Percentiles rank a stretch among this genome's conserved stretches.
Evolutionary conservation across 805 yeast genomes (phyloP).

Genomic region (Trichomonascus vanleenenianus): DNA sequence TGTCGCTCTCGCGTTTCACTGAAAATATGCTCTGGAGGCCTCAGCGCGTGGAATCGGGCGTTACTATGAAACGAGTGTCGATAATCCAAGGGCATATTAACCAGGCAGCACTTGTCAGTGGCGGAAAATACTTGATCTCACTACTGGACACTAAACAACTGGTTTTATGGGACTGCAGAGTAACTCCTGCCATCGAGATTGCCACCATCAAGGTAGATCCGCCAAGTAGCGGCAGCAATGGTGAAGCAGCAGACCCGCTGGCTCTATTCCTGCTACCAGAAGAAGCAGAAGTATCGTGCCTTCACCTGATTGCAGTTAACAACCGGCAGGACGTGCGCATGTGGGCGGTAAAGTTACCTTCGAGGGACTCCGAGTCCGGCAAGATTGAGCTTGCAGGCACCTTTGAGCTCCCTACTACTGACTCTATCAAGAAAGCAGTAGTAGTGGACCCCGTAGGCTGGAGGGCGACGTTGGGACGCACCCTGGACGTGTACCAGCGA

Average conservation of each 20-base stretch:
- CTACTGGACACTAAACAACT: constrained; percentile 34
- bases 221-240: background rate
- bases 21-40: constrained; percentile 59
- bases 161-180: constrained; percentile 54
- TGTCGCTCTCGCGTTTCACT: constrained; percentile 54
- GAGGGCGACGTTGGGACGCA: constrained; percentile 30
- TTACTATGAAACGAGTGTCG: constrained; percentile 34
- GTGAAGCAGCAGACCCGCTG: constrained; percentile 13
- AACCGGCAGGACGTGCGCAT: constrained; percentile 15
- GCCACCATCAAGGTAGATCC: background rate
- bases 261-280: constrained; percentile 35
- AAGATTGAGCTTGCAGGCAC: constrained; percentile 11
- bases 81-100: constrained; percentile 33
- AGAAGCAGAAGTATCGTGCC: constrained; percentile 1
- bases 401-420: constrained; percentile 21
- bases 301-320: constrained; percentile 17
- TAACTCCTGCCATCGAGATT: constrained; percentile 7
- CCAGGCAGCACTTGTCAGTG: constrained; percentile 41
- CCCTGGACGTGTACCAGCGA: constrained; percentile 29
- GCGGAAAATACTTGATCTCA: constrained; percentile 40
- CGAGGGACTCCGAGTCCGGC: background rate
- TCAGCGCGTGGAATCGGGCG: constrained; percentile 26
- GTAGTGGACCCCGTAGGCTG: constrained; percentile 65
- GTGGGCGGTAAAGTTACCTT: constrained; percentile 14
- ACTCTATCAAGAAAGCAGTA: constrained; percentile 39